Conservation (phyloP, 257 asterid genomes). For the Solanum chiquidenum region DNA sequence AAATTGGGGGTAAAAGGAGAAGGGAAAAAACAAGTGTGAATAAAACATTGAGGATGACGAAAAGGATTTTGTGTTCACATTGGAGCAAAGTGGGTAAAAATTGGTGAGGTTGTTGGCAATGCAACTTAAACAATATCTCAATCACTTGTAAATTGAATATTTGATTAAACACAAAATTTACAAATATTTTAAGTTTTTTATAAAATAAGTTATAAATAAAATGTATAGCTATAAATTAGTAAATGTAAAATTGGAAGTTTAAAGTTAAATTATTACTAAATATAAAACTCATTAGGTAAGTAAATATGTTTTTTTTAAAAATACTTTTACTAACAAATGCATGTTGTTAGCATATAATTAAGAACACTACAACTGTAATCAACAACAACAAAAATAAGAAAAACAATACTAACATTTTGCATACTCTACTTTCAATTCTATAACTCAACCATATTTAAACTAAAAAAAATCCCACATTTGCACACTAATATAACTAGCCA, state of each 20-base stretch:
- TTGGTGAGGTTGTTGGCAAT: neutral
- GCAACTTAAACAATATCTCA: neutral
- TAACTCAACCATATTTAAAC: neutral
- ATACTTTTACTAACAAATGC: neutral
- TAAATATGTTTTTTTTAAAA: too few species aligned
- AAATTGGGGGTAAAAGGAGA: neutral
- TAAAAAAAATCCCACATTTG: neutral
- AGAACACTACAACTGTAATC: neutral
- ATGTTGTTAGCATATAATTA: neutral
- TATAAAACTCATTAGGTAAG: too few species aligned
- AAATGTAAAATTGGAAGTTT: too few species aligned
- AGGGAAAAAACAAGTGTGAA: neutral
- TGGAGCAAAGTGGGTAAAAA: neutral
- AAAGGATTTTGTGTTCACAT: neutral
- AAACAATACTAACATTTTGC: neutral
- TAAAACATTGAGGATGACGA: neutral
- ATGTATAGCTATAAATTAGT: too few species aligned
- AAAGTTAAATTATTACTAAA: neutral
- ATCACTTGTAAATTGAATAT: neutral
- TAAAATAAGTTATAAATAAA: neutral
- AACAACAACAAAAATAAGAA: neutral
- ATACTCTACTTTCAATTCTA: neutral
- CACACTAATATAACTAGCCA: neutral
- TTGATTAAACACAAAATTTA: neutral
- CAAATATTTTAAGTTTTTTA: too few species aligned